phyloP scores from a whole-genome alignment of 73 alveolate species.

The Stentor coeruleus region DNA sequence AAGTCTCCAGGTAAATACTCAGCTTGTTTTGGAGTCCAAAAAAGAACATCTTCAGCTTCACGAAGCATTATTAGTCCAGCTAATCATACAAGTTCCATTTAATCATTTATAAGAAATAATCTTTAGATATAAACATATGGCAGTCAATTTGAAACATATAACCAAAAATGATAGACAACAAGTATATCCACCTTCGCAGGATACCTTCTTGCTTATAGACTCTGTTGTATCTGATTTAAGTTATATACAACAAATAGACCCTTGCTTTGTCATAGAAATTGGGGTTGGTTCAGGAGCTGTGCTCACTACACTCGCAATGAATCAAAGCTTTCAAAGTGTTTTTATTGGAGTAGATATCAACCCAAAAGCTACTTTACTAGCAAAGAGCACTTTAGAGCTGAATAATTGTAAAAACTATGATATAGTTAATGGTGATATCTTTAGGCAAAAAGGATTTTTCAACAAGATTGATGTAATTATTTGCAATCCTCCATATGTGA shows the following conservation, averaged over 20 bases:
- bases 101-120: no score
- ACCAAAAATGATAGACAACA: conserved; percentile 8
- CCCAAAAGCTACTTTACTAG: conserved; percentile 1
- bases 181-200: conserved; percentile 28
- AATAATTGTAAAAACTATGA: neutral
- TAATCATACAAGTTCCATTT: conserved; percentile 7
- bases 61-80: neutral
- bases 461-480: conserved; percentile 23
- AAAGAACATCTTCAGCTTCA: neutral
- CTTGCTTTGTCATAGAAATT: neutral
- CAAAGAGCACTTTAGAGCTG: neutral
- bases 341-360: conserved; percentile 20
- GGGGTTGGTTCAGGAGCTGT: conserved; percentile 30
- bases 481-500: conserved; percentile 29
- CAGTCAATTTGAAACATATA: conserved; percentile 20
- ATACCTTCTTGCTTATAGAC: conserved; percentile 4
- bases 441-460: neutral
- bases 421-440: neutral
- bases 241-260: neutral
- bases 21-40: neutral
- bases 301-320: conserved; percentile 10
- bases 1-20: conserved; percentile 16
- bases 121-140: no score
- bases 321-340: neutral
- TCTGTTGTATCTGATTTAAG: conserved; percentile 13